These are phyloP conservation scores for Boletus insuetus DNA, from an alignment of 768 basidiomycete species.

Conservation along the genomic window DNA sequence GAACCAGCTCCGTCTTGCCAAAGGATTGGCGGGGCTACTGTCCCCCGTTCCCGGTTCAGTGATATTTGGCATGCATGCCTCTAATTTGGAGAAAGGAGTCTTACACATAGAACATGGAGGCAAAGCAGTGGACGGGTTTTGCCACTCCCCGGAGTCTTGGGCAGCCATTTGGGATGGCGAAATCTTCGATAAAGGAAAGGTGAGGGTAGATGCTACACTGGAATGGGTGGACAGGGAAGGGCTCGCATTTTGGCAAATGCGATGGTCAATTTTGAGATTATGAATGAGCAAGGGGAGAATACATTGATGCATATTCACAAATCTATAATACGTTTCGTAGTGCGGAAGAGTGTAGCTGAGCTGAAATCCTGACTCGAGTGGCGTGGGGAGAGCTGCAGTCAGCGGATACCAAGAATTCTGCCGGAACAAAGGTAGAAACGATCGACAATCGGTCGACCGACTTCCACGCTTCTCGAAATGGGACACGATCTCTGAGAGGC, in stretches of 20 bases:
- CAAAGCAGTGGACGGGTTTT: not conserved
- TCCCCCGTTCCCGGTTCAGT: conserved; percentile 20
- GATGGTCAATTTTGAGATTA: not conserved
- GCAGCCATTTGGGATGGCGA: conserved; percentile 35
- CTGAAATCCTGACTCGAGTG: too few species aligned
- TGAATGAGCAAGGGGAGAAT: too few species aligned
- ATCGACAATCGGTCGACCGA: too few species aligned
- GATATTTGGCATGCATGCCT: not conserved
- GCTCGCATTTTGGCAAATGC: not conserved
- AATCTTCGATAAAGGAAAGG: conserved; percentile 25
- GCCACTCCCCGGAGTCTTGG: conserved; percentile 28
- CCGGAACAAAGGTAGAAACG: too few species aligned
- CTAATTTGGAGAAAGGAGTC: not conserved
- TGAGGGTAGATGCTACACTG: not conserved
- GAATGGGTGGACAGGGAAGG: not conserved
- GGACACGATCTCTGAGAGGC: too few species aligned
- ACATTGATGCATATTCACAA: too few species aligned
- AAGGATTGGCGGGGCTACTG: conserved; percentile 25
- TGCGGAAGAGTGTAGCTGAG: not conserved
- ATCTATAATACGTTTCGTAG: not conserved
- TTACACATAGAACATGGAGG: not conserved
- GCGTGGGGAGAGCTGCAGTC: too few species aligned
- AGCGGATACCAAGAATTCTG: too few species aligned
- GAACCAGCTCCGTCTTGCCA: conserved; percentile 25
- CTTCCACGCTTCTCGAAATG: too few species aligned